phyloP scores from a whole-genome alignment of 106 monocot genomes.

The Dendrobium chrysotoxum region DNA sequence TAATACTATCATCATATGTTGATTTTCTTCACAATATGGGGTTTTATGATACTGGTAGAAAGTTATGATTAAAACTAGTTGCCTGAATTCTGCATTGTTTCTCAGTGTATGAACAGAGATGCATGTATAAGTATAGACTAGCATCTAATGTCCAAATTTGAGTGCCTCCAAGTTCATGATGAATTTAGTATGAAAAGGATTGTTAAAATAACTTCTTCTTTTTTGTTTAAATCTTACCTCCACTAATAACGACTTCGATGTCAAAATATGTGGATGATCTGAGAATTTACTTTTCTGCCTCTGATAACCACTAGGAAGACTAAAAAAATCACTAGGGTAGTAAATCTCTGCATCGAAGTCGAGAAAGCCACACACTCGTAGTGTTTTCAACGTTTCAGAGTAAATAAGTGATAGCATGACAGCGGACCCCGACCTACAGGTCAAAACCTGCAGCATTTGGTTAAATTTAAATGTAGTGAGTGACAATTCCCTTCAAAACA shows the following conservation, averaged over 20 bases:
- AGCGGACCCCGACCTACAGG: slow-evolving; percentile 46
- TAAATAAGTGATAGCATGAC: slow-evolving; percentile 57
- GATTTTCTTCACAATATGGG: too few relatives aligned
- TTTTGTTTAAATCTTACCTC: slow-evolving; percentile 19
- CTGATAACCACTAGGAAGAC: slow-evolving; percentile 54
- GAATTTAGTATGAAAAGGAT: neutral
- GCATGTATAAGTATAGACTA: too few relatives aligned
- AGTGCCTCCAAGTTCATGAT: neutral
- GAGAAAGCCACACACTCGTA: slow-evolving; percentile 31
- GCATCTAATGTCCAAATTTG: neutral
- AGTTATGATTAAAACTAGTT: too few relatives aligned
- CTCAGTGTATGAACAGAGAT: too few relatives aligned
- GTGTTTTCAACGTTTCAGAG: slow-evolving; percentile 58
- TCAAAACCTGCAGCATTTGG: slow-evolving; percentile 42
- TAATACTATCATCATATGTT: too few relatives aligned
- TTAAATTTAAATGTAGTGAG: neutral
- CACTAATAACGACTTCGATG: slow-evolving; percentile 40
- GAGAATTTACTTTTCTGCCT: slow-evolving; percentile 43
- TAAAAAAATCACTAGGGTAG: slow-evolving; percentile 31
- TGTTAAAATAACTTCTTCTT: neutral
- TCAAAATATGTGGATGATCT: slow-evolving; percentile 56
- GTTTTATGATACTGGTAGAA: too few relatives aligned
- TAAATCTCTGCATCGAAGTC: slow-evolving; percentile 66
- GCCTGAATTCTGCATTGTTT: too few relatives aligned
- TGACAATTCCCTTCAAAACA: neutral